A percentile compares a stretch with the other conserved stretches of the same genome.
phyloP scores from a whole-genome alignment of 2,329 filamentous ascomycete genomes.

The Venturia oleaginea region DNA sequence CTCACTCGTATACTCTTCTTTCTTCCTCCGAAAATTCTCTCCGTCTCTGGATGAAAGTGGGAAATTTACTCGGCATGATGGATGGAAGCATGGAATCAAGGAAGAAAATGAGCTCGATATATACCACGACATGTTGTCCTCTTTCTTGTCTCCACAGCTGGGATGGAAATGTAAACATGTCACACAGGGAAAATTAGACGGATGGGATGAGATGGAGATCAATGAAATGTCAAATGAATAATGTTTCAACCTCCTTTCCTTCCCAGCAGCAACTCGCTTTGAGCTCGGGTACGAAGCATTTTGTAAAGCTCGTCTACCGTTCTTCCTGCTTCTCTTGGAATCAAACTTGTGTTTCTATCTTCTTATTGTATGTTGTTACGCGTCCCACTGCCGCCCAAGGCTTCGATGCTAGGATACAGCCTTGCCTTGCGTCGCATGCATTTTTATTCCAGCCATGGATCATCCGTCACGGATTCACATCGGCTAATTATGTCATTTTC shows the following conservation, averaged over 20 bases:
- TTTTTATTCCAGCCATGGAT: neutral
- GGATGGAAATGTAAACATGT: neutral
- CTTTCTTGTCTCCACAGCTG: neutral
- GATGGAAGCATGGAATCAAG: neutral
- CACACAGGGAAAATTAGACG: neutral
- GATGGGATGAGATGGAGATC: neutral
- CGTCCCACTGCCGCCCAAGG: neutral
- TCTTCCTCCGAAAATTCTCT: neutral
- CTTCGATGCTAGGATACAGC: neutral
- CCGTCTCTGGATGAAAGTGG: neutral
- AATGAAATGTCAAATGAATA: slow-evolving; percentile 6
- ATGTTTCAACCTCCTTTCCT: neutral
- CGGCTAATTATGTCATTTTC: neutral
- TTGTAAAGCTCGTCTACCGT: too few relatives aligned
- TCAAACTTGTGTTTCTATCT: too few relatives aligned
- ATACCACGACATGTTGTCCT: neutral
- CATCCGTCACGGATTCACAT: too few relatives aligned
- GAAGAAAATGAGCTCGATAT: neutral
- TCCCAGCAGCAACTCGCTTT: neutral
- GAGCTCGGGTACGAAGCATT: too few relatives aligned
- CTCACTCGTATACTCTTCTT: neutral
- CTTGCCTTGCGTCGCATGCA: neutral
- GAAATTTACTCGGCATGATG: neutral
- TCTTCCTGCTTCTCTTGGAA: too few relatives aligned
- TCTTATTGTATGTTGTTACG: neutral